Evolutionary conservation across 768 basidiomycete genomes (phyloP), one percentile per base, ranked within the genome.

Genomic region (Strobilomyces confusus): DNA sequence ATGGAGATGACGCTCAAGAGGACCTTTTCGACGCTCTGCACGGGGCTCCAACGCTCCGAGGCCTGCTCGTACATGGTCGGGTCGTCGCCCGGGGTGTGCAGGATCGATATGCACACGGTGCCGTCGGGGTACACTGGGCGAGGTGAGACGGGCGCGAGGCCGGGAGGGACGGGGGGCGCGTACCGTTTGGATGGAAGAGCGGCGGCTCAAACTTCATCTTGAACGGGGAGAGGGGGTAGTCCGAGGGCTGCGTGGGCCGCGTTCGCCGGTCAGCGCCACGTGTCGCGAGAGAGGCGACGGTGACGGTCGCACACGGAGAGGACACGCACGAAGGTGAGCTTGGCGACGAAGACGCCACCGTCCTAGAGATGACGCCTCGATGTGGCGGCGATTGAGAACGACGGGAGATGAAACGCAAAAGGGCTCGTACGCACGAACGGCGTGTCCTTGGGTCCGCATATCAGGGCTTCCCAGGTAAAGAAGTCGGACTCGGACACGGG

Each of bases 121-220:
- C 97, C 97, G 63, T 95, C 93, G 3, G 94, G 77, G 72, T 99
- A 99, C 61, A 98, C 95, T 98, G 26, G 22, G 15, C 0, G n/a
- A 45, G 17, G 29, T 26, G n/a, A 9, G 29, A 5, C 4, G 8
- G 0, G 4, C 12, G 20, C 0, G 30, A 20, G 14, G 3, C 9
- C 15, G 33, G 20, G 17, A 7, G 13, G 11, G 34, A 37, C 9
- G 33, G 23, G 20, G 15, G 29, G 4, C 22, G 73, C 89, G 71
- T 60, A 95, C 97, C 89, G 69, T 99, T 99, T 17, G 97, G 97
- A 72, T 99, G 97, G 72, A 98, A 90, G 51, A 99, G 70, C 3
- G 95, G 95, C 4, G 97, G 97, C 42, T 98, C 94, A 64, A 99
- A 99, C 65, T 82, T 92, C 97, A 99, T 98, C 76, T 94, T 98